Evolutionary conservation across 1,284 basidiomycete genomes (phyloP), one percentile per base, ranked within the genome.

Genomic region (Ustanciosporium gigantosporum): DNA sequence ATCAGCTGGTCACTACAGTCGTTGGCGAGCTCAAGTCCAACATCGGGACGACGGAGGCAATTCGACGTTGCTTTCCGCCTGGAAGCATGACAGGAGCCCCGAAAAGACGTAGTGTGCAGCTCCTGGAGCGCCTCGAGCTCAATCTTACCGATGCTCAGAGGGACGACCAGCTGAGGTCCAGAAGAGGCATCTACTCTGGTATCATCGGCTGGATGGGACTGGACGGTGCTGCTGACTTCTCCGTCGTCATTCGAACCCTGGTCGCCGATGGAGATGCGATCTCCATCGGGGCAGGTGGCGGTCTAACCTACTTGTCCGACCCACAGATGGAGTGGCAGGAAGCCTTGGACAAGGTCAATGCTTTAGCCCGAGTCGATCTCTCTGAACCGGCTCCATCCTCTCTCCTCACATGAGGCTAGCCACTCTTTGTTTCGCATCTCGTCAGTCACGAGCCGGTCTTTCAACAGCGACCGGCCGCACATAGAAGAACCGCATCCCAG

Each of bases 61-160:
- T 95, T 42, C 83, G 83, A 58, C 80, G 84, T 31, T 89, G 90
- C 29, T 73, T 76, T 38, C 68, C 66, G 40, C 49, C 71, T 87
- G 91, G 91, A 2, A 93, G 90, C 62, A 98, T 98, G 93, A 97
- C 94, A 0, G 93, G 94, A 16, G 94, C 94, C 0, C 94, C 93
- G 0, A 97, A 97, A 80, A 87, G 93, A 61, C 87, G 93, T 16
- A 91, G 89, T 41, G 88, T 96, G 1, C 89, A 94, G 78, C 87
- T 97, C 24, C 82, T 98, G 2, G 89, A 91, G 66, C 82, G 81
- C 1, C 83, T 96, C 5, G 94, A 97, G 77, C 65, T 58, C 9
- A 55, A 60, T 17, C 46, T 37, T 3, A 47, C 36, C 25, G 47
- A 47, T 45, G 52, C 45, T 3, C 42, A 51, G 25, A 42, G 52